Base-by-base conservation (phyloP, 139 green algal genomes). In the Tetradesmus lagerheimii region DNA sequence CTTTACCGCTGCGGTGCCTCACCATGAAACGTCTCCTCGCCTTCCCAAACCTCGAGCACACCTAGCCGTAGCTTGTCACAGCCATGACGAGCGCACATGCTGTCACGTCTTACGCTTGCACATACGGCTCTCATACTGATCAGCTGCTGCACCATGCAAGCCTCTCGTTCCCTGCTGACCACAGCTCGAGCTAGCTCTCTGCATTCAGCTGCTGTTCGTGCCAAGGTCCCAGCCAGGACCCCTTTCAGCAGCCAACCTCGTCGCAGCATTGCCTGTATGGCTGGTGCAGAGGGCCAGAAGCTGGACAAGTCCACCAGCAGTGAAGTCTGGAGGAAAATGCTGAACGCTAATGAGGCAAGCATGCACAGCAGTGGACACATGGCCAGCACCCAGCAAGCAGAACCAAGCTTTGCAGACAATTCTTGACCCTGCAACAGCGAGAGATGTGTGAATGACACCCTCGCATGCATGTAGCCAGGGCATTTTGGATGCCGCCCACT, bases 291-390 rank as follows among this genome's bases (percentile, higher is more conserved):
- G 23, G n/a, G n/a, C 8, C n/a, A 83, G n/a, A 45, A 80, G 37
- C 84, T 89, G 35, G 84, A 89, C 39, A 89, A 89, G 84, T 57
- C 31, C 76, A 90, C 86, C 16, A 14, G 45, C 34, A 43, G 83
- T 9, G 76, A 62, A 16, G 50, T 38, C 1, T 90, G 86, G 86
- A 79, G 71, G 50, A 90, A 80, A 35, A 37, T 90, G 71, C 80
- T 88, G 3, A 41, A 18, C 8, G 86, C 83, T 0, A 50, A 85
- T 31, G 78, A 85, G 62, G 77, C 57, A 23, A 35, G 86, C 29
- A 39, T 18, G 5, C 23, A n/a, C 57, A n/a, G 25, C 57, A 71
- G 3, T n/a, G 57, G n/a, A 31, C 4, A 71, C 23, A n/a, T 71
- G 57, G 31, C 31, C 57, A 31, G 57, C 57, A 71, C 20, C 57